phyloP scores from a whole-genome alignment of 129 eudicot species.

The Artemisia annua region DNA sequence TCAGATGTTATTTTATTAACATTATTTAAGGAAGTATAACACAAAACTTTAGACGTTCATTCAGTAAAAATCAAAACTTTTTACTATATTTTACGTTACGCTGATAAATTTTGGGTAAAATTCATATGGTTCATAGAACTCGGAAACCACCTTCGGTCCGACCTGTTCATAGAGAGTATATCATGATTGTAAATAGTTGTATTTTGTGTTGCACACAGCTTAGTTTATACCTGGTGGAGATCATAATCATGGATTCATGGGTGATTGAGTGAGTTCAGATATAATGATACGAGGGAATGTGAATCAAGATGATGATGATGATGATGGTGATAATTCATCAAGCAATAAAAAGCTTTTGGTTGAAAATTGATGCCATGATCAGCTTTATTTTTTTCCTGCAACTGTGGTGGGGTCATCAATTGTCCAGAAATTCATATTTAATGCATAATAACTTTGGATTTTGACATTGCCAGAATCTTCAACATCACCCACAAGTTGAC shows the following conservation, averaged over 20 bases:
- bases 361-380: conserved; percentile 14
- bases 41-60: too few species aligned
- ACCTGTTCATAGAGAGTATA: too few species aligned
- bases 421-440: not conserved
- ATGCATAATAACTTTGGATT: not conserved
- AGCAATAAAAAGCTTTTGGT: conserved; percentile 27
- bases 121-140: too few species aligned
- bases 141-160: too few species aligned
- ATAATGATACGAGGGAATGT: conserved; percentile 26
- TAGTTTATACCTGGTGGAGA: not conserved
- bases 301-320: conserved; percentile 24
- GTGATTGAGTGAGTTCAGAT: conserved; percentile 19
- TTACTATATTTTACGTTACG: too few species aligned
- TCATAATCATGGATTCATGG: not conserved
- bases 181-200: too few species aligned
- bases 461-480: not conserved
- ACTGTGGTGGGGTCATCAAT: conserved; percentile 25
- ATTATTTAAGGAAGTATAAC: too few species aligned
- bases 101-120: too few species aligned
- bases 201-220: too few species aligned
- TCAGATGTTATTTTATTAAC: too few species aligned
- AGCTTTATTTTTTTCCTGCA: conserved; percentile 18
- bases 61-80: too few species aligned
- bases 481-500: not conserved
- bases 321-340: conserved; percentile 24